A percentile compares a stretch with the other conserved stretches of the same genome.
Conservation (phyloP, 208 protist genomes). For the Leptomonas seymouri region DNA sequence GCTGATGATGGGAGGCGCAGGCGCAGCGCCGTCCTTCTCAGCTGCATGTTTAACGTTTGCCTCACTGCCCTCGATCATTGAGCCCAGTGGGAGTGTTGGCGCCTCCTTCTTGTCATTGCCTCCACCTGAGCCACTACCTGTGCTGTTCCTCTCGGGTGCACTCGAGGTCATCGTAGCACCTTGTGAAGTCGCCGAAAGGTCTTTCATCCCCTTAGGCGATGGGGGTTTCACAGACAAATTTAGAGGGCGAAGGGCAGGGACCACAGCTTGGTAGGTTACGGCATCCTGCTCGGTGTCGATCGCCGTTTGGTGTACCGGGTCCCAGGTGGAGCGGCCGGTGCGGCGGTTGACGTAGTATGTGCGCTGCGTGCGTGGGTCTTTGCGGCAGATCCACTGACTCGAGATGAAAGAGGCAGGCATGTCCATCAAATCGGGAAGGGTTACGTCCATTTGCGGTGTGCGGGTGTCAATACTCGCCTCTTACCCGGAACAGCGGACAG, state of each 20-base stretch:
- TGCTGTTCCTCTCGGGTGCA: neutral
- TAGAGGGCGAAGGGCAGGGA: neutral
- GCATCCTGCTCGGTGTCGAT: slow-evolving; percentile 5
- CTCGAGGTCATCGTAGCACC: neutral
- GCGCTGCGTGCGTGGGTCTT: slow-evolving; percentile 30
- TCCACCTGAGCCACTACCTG: neutral
- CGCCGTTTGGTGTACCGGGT: slow-evolving; percentile 32
- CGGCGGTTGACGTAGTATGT: slow-evolving; percentile 38
- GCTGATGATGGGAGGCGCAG: neutral
- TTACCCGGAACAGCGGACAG: no score
- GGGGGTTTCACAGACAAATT: neutral
- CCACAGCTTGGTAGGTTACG: neutral
- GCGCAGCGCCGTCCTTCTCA: neutral
- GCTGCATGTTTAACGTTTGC: neutral
- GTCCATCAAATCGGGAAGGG: no score
- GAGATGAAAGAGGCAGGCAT: slow-evolving; percentile 21
- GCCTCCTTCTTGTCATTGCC: neutral
- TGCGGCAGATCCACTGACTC: slow-evolving; percentile 32
- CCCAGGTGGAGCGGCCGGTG: slow-evolving; percentile 40
- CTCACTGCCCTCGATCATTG: neutral
- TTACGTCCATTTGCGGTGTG: neutral
- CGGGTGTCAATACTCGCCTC: no score
- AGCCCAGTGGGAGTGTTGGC: neutral
- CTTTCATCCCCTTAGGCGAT: neutral
- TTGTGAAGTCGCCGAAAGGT: neutral